Evolutionary conservation across 83 land plant species (phyloP).

Genomic region (Thuja plicata): DNA sequence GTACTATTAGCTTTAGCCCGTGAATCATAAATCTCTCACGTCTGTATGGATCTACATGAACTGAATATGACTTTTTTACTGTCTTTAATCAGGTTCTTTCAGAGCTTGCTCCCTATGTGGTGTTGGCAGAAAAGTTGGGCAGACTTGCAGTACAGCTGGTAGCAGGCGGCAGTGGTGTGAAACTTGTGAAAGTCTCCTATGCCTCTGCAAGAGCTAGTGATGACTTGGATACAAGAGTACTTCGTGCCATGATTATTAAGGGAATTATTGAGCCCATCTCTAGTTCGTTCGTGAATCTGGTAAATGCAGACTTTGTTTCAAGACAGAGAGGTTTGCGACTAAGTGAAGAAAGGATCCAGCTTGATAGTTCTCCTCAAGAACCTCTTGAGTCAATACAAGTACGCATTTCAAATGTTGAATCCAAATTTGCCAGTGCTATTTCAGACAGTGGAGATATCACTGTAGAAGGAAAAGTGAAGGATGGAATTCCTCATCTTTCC

Average conservation of each 20-base stretch:
- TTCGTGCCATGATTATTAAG: conserved; percentile 84
- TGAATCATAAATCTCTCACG: not conserved
- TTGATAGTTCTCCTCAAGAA: conserved; percentile 50
- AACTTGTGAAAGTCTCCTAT: conserved; percentile 69
- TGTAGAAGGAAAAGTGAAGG: conserved; percentile 76
- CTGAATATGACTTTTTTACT: not conserved
- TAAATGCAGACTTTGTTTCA: conserved; percentile 81
- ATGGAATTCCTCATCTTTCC: conserved; percentile 64
- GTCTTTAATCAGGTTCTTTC: conserved; percentile 52
- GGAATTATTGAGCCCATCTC: conserved; percentile 89
- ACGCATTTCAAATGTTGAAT: conserved; percentile 56
- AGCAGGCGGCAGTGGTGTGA: conserved; percentile 73
- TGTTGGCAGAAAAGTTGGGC: conserved; percentile 83
- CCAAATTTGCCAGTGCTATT: conserved; percentile 70
- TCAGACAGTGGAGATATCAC: conserved; percentile 55
- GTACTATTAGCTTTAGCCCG: not conserved
- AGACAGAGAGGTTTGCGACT: conserved; percentile 77
- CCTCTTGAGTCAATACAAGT: conserved; percentile 70
- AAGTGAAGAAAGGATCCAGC: conserved; percentile 60
- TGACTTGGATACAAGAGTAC: conserved; percentile 80
- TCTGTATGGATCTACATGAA: not conserved
- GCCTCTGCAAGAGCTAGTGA: conserved; percentile 58
- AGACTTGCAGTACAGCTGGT: conserved; percentile 82
- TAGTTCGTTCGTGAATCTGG: conserved; percentile 59
- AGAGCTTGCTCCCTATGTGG: conserved; percentile 77